These are phyloP conservation scores for Populus hybrid DNA, from an alignment of 441 rosid genomes.

Conservation along the genomic window DNA sequence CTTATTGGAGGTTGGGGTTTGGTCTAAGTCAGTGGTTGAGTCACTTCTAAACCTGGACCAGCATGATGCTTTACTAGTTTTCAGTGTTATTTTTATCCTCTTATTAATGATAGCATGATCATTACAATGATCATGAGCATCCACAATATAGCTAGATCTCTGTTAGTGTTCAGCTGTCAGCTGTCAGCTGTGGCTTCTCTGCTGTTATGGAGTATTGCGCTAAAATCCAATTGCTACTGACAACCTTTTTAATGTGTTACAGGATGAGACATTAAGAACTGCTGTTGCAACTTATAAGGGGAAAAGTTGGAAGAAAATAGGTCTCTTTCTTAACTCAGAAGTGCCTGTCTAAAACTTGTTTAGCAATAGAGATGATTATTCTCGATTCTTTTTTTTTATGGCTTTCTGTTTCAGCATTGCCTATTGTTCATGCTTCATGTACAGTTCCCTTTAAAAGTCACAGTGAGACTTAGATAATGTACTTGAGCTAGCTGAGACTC, in stretches of 20 bases:
- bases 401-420: background rate
- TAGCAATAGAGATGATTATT: background rate
- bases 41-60: background rate
- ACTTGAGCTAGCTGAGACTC: slow-evolving; percentile 1
- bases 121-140: background rate
- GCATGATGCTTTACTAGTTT: background rate
- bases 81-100: background rate
- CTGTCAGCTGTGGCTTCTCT: background rate
- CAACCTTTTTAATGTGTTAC: slow-evolving; percentile 21
- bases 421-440: background rate
- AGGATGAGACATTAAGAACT: slow-evolving; percentile 90
- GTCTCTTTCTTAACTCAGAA: slow-evolving; percentile 31
- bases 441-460: background rate
- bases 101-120: background rate
- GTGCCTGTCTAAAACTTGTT: background rate
- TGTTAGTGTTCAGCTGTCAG: background rate
- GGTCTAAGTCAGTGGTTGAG: background rate
- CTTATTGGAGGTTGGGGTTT: background rate
- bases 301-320: slow-evolving; percentile 96
- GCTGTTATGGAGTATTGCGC: background rate
- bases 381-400: background rate
- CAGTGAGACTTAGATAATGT: background rate
- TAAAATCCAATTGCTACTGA: slow-evolving; percentile 5
- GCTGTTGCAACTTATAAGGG: slow-evolving; percentile 79
- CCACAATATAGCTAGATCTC: background rate